These are phyloP conservation scores for Penicillium flavigenum DNA, from an alignment of 495 filamentous ascomycete species.

Conservation along the genomic window DNA sequence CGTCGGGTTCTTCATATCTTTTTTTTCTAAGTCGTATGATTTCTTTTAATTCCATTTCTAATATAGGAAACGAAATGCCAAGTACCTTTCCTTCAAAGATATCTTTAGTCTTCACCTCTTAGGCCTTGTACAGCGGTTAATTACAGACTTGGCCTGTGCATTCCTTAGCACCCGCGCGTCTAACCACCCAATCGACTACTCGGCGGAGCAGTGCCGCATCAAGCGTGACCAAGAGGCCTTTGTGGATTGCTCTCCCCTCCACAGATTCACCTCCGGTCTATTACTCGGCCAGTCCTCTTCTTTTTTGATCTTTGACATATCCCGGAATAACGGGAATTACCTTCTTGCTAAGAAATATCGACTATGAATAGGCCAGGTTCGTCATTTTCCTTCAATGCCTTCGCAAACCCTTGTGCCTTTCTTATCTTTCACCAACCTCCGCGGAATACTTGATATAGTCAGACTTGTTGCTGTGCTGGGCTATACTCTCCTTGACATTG, in stretches of 20 bases:
- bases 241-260: constrained; percentile 28
- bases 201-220: constrained; percentile 41
- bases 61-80: not conserved
- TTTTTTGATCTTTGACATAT: constrained; percentile 15
- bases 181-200: constrained; percentile 36
- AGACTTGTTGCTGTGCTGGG: not conserved
- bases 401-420: constrained; percentile 13
- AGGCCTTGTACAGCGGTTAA: not conserved
- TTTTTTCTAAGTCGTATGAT: not conserved
- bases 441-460: constrained; percentile 6
- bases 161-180: constrained; percentile 33
- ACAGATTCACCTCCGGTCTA: constrained; percentile 19
- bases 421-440: constrained; percentile 12
- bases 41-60: not conserved
- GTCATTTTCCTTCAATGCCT: constrained; percentile 30
- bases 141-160: constrained; percentile 29
- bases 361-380: constrained; percentile 48
- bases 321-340: constrained; percentile 2
- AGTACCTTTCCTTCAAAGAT: not conserved
- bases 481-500: not conserved
- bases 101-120: not conserved
- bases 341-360: constrained; percentile 5
- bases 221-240: constrained; percentile 34
- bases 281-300: constrained; percentile 10
- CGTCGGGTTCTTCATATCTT: not conserved